Percentiles rank a stretch among this genome's conserved stretches.
These are phyloP conservation scores for Daedalea quercina DNA, from an alignment of 768 basidiomycete genomes.

Conservation along the genomic window DNA sequence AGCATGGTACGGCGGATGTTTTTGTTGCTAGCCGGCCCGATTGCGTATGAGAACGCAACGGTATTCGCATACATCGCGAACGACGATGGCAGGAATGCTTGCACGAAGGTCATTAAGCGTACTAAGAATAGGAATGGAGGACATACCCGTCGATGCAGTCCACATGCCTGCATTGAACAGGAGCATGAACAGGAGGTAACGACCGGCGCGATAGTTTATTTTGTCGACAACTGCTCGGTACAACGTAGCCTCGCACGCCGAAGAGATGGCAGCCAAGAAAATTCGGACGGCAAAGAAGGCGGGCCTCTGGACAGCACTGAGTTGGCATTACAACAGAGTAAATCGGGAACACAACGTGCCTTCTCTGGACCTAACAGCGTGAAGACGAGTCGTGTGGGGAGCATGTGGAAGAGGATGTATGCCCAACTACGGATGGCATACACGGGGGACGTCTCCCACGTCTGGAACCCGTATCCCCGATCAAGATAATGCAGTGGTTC, in stretches of 20 bases:
- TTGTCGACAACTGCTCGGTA: constrained; percentile 76
- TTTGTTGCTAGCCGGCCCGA: constrained; percentile 48
- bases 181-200: constrained; percentile 89
- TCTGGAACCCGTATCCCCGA: constrained; percentile 87
- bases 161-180: constrained; percentile 91
- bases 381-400: constrained; percentile 53
- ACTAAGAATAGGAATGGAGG: neutral
- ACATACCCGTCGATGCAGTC: constrained; percentile 76
- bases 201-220: constrained; percentile 83
- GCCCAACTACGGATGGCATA: constrained; percentile 95
- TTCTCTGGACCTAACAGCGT: constrained; percentile 59
- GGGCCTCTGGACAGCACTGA: constrained; percentile 48
- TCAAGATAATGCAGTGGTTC: constrained; percentile 93
- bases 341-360: constrained; percentile 35
- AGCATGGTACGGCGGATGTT: constrained; percentile 52
- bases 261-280: constrained; percentile 63
- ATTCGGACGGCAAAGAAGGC: constrained; percentile 89
- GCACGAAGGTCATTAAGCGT: constrained; percentile 9
- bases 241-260: constrained; percentile 73
- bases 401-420: constrained; percentile 78
- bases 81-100: constrained; percentile 91
- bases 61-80: constrained; percentile 90
- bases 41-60: constrained; percentile 67
- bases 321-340: constrained; percentile 8
- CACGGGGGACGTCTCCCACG: constrained; percentile 91